Conservation (phyloP, 768 basidiomycete genomes). For the Amanita fuliginea region DNA sequence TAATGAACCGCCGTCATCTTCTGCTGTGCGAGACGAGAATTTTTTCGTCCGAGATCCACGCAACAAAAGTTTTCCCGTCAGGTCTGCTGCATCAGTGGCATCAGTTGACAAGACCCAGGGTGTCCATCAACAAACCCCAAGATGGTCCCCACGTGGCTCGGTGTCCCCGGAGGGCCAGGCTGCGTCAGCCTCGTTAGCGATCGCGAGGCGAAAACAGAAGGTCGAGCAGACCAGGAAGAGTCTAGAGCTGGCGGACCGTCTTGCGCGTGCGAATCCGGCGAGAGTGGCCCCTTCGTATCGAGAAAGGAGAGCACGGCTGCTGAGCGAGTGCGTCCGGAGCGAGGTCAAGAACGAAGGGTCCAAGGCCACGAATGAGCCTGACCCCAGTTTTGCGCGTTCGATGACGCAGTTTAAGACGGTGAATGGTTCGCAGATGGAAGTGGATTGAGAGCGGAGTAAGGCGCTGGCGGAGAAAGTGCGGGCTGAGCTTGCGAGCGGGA, state of each 20-base stretch:
- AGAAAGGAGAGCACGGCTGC: slow-evolving; percentile 14
- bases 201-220: neutral
- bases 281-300: slow-evolving; percentile 22
- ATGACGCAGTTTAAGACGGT: neutral
- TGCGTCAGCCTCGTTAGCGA: neutral
- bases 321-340: slow-evolving; percentile 8
- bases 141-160: no score
- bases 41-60: neutral
- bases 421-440: slow-evolving; percentile 10
- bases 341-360: slow-evolving; percentile 2
- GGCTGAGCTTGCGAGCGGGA: slow-evolving; percentile 18
- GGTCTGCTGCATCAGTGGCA: neutral
- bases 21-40: neutral
- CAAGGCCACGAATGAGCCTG: neutral
- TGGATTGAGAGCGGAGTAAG: slow-evolving; percentile 27
- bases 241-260: slow-evolving; percentile 17
- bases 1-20: no score
- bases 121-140: no score
- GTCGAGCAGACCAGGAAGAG: neutral
- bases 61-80: neutral
- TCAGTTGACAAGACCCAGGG: neutral
- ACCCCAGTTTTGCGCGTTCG: neutral
- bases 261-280: slow-evolving; percentile 33
- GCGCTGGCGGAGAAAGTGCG: slow-evolving; percentile 19
- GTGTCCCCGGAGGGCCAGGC: neutral